Evolutionary conservation across 257 asterid genomes (phyloP), one percentile per base, ranked within the genome.

Genomic region (Primulina huaijiensis): DNA sequence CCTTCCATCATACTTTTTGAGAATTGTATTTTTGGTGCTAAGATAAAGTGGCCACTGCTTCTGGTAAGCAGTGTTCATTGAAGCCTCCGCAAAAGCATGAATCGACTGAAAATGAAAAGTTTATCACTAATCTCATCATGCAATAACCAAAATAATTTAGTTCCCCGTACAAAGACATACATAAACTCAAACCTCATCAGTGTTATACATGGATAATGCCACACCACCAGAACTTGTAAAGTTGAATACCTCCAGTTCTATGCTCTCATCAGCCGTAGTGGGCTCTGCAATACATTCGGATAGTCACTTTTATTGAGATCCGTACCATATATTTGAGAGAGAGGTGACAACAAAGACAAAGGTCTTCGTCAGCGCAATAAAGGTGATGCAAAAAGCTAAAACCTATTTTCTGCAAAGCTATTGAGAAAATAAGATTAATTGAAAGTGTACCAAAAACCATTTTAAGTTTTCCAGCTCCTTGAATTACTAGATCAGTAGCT

Each of bases 1-100:
- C 99, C 99, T 94, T 84, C 99, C 97, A 63, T 94, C 99, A 71
- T 94, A 94, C 71, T 89, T 94, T 86, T 91, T 94, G 62, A 94
- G 85, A 74, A 94, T 91, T 16, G 99, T 94, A 83, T 94, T 91
- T 80, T 94, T 94, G 68, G 99, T 94, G 89, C 99, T 94, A 75
- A 94, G 97, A 81, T 91, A 91, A 27, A 94, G 90, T 17, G 99
- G 99, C 99, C 99, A 94, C 71, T 75, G 79, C 82, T 91, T 94
- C 87, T 82, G 88, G 82, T 82, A 86, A 53, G 97, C 99, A 79
- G 89, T 89, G 85, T 79, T 89, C 97, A 91, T 94, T 60, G 99
- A 94, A 74, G 99, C 92, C 75, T 94, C 95, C 37, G 97, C 97
- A 77, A 94, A 94, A 70, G 97, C 80, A 62, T 74, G 80, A 65